A percentile compares a stretch with the other conserved stretches of the same genome.
Conservation (phyloP, 2,329 filamentous ascomycete genomes). For the Venturiaceae sp. region DNA sequence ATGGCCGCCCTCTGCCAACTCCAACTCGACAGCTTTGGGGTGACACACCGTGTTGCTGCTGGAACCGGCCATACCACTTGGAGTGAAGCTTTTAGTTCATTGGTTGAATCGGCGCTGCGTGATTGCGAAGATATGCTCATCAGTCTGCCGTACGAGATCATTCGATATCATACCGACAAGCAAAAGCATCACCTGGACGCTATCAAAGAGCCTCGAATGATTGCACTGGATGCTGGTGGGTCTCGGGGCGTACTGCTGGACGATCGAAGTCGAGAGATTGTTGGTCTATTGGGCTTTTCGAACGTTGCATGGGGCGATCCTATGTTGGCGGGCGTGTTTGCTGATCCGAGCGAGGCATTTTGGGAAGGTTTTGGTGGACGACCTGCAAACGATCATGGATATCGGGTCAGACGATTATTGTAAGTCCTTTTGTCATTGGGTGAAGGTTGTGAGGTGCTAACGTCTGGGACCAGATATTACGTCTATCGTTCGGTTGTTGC, state of each 20-base stretch:
- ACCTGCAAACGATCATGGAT: constrained; percentile 18
- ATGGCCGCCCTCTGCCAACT: constrained; percentile 34
- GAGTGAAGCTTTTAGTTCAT: constrained; percentile 40
- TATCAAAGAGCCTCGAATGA: constrained; percentile 41
- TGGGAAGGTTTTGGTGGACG: constrained; percentile 31
- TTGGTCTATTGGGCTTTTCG: constrained; percentile 43
- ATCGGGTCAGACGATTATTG: constrained; percentile 29
- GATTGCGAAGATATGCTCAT: constrained; percentile 51
- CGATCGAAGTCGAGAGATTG: constrained; percentile 34
- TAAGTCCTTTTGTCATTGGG: constrained; percentile 18
- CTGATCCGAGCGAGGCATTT: constrained; percentile 28
- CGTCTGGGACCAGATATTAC: constrained; percentile 27
- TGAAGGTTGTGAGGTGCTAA: neutral
- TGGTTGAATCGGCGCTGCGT: constrained; percentile 44
- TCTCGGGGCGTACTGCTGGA: constrained; percentile 43
- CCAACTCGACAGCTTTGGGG: constrained; percentile 39
- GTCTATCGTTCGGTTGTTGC: constrained; percentile 32
- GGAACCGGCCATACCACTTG: constrained; percentile 40
- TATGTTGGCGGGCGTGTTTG: constrained; percentile 42
- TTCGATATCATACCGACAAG: constrained; percentile 38
- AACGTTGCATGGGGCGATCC: constrained; percentile 48
- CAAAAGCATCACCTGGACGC: constrained; percentile 37
- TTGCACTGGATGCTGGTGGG: constrained; percentile 38
- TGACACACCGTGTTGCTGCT: constrained; percentile 35
- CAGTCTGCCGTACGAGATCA: constrained; percentile 44